Base-by-base conservation (phyloP, 2,329 filamentous ascomycete species). In the Aspergillus fischeri region DNA sequence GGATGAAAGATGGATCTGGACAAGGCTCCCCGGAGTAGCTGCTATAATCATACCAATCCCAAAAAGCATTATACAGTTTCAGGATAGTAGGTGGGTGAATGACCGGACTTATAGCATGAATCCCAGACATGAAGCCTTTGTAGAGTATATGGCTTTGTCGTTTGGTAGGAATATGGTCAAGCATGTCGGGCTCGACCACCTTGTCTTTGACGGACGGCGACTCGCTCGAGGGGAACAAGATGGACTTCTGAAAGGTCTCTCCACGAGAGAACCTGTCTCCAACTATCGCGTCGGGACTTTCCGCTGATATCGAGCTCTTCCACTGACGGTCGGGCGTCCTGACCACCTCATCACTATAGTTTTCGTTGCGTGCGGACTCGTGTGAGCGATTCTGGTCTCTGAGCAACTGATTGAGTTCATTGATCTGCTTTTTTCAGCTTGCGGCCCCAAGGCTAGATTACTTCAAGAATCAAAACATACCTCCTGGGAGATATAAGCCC, bases 91-190 rank as follows among this genome's bases (percentile, higher is more conserved):
- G 74, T n/a, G 77, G 76, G 52, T 78, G 74, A 7, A 78, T 56
- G 25, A 79, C 68, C 0, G 77, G 77, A 51, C 75, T 75, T 55
- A 79, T 74, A 7, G 77, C 75, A 57, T 79, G 77, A 14, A 79
- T 65, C 1, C 76, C 77, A 27, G 76, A 77, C 70, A 79, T 76
- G 61, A 78, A 80, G 1, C 74, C 75, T 61, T 75, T 75, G 57
- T 78, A 78, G 17, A 80, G 62, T 21, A 79, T 72, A 62, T 79
- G 75, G 51, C 77, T 78, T 60, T 80, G 76, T 27, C 72, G 67
- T 62, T 73, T 75, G 1, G 75, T 74, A 7, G 77, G 77, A 10
- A 79, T 65, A 51, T 73, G 65, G 20, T 75, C 68, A 1, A 78
- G 68, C 71, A 77, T 74, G 29, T 77, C 71, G 3, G 72, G 68